These are phyloP conservation scores for Trichoderma brevicompactum DNA, from an alignment of 2,329 filamentous ascomycete species.

Conservation along the genomic window DNA sequence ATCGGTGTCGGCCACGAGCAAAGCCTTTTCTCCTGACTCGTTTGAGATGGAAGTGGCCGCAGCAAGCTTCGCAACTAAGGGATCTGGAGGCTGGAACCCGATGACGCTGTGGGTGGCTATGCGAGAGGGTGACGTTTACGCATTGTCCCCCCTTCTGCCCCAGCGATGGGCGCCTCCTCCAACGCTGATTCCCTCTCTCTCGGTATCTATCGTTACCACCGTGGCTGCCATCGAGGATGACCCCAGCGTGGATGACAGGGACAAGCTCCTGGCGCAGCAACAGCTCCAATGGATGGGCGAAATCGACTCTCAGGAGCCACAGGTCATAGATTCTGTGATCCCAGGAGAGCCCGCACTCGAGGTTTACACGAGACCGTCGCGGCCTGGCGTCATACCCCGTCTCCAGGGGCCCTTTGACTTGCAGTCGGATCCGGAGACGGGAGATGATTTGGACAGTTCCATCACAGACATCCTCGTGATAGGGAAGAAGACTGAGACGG, in stretches of 20 bases:
- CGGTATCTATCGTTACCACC: conserved; percentile 80
- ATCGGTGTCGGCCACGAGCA: conserved; percentile 72
- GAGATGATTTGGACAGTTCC: conserved; percentile 60
- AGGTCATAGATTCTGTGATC: conserved; percentile 52
- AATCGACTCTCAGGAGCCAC: conserved; percentile 65
- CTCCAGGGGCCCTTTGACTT: conserved; percentile 67
- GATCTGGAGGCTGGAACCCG: conserved; percentile 83
- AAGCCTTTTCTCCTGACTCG: conserved; percentile 83
- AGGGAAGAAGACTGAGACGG: conserved; percentile 63
- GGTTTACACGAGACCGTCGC: conserved; percentile 60
- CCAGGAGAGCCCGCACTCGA: conserved; percentile 56
- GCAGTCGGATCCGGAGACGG: conserved; percentile 58
- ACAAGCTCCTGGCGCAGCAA: conserved; percentile 64
- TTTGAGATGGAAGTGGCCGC: conserved; percentile 94
- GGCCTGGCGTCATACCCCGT: conserved; percentile 61
- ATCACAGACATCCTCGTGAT: conserved; percentile 67
- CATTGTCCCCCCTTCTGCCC: conserved; percentile 86
- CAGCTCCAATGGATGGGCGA: conserved; percentile 71
- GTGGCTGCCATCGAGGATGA: conserved; percentile 66
- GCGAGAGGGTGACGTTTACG: conserved; percentile 90
- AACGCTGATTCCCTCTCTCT: conserved; percentile 79
- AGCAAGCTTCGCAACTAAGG: conserved; percentile 73
- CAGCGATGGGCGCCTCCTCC: conserved; percentile 80
- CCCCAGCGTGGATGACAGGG: conserved; percentile 54
- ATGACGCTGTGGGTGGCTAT: conserved; percentile 99